phyloP scores from a whole-genome alignment of 192 early-diverging fungal species.

The Pilaira anomala region DNA sequence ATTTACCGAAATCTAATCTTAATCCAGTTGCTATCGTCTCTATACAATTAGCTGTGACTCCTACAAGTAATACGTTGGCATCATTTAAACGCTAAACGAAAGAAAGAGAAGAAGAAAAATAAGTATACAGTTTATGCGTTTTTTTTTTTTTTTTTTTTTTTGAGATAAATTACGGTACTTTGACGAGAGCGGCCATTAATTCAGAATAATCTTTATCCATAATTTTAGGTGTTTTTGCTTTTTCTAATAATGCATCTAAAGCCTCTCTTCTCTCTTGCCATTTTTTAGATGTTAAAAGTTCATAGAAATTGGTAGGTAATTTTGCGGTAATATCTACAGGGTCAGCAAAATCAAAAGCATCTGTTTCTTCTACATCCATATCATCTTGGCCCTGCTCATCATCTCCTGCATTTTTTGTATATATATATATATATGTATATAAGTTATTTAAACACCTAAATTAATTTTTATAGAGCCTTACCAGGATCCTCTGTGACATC shows the following conservation, averaged over 20 bases:
- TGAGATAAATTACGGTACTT: slow-evolving; percentile 45
- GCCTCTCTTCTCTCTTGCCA: slow-evolving; percentile 98
- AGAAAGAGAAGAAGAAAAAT: neutral
- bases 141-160: too few species aligned
- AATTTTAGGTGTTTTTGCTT: slow-evolving; percentile 72
- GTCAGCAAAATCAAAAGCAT: slow-evolving; percentile 81
- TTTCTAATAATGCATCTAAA: slow-evolving; percentile 67
- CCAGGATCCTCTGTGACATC: slow-evolving; percentile 32
- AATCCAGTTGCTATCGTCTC: slow-evolving; percentile 79
- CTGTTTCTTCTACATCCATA: slow-evolving; percentile 46
- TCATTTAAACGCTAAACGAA: slow-evolving; percentile 65
- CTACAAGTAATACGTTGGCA: slow-evolving; percentile 84
- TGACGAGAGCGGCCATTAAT: slow-evolving; percentile 76
- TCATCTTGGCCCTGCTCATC: slow-evolving; percentile 32
- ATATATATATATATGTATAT: neutral
- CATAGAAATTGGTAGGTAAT: slow-evolving; percentile 79
- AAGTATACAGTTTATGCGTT: too few species aligned
- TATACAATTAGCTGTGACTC: slow-evolving; percentile 76
- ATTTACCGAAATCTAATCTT: slow-evolving; percentile 75
- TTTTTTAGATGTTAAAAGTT: slow-evolving; percentile 71
- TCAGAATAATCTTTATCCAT: slow-evolving; percentile 77
- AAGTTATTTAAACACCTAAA: neutral
- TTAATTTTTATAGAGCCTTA: neutral
- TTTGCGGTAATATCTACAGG: slow-evolving; percentile 89
- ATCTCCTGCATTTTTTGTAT: slow-evolving; percentile 1